Percentiles rank a stretch among this genome's conserved stretches.
Conservation (phyloP, 2,329 filamentous ascomycete genomes). For the Allantophomopsis lycopodina region DNA sequence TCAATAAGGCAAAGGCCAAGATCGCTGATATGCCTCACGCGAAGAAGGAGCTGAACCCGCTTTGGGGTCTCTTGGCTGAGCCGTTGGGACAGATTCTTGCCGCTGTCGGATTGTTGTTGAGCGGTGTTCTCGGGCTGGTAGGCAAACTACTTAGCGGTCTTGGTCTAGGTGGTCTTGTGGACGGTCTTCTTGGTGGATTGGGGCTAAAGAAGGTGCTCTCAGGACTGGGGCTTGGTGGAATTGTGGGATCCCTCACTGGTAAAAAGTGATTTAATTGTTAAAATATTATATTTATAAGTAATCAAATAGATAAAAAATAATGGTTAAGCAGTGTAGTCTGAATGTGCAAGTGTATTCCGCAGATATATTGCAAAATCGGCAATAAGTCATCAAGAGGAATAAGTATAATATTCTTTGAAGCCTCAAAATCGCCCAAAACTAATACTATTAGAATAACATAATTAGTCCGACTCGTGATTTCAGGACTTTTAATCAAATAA, state of each 20-base stretch:
- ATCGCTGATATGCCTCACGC: conserved; percentile 86
- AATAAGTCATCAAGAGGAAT: too few species aligned
- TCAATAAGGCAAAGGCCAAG: conserved; percentile 80
- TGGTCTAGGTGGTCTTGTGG: conserved; percentile 69
- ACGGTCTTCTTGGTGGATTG: conserved; percentile 63
- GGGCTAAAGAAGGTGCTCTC: conserved; percentile 65
- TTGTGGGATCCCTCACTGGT: conserved; percentile 27
- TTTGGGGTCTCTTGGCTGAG: conserved; percentile 68
- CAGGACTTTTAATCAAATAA: too few species aligned
- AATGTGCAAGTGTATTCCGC: too few species aligned
- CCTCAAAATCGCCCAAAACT: too few species aligned
- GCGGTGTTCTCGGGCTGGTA: conserved; percentile 73
- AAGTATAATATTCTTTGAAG: too few species aligned
- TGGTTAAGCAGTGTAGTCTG: too few species aligned
- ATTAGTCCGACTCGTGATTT: too few species aligned
- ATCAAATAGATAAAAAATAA: too few species aligned
- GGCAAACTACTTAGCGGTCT: conserved; percentile 63
- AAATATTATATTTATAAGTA: too few species aligned
- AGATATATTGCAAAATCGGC: too few species aligned
- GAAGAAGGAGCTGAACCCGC: conserved; percentile 86
- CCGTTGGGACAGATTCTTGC: conserved; percentile 88
- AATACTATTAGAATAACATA: too few species aligned
- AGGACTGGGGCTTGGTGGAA: conserved; percentile 49
- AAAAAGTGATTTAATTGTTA: conserved; percentile 22
- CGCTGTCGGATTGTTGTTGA: conserved; percentile 71